Evolutionary conservation across 169 alveolate genomes (phyloP), one percentile per base, ranked within the genome.

Genomic region (Plasmodium fragile): DNA sequence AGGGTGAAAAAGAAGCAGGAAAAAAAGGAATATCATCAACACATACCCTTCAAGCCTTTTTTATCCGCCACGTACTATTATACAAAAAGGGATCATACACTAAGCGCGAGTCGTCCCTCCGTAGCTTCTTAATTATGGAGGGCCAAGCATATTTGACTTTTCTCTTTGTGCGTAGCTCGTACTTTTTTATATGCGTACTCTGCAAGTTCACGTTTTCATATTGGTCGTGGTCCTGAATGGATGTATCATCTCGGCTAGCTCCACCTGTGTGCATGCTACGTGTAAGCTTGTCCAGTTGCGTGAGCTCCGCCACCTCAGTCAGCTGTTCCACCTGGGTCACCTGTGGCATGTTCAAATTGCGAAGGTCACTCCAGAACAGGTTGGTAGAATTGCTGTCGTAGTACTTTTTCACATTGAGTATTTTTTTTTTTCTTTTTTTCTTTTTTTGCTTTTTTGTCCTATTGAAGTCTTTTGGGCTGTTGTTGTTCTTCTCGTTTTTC

Each of bases 81-180:
- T 89, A 89, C 30, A 59, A 55, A 79, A 89, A 89, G 13, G 94
- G 94, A 43, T 89, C 94, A 43, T 78, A 89, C 41, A 89, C 81
- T 34, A 41, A 79, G 32, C 94, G 30, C 36, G 90, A 77, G 18
- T 87, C 81, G 71, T 89, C 94, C 55, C 94, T 49, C 78, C 94
- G 28, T 79, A 89, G 81, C 55, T 89, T 89, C 52, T 79, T 89
- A 78, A 78, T 41, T 78, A 89, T 45, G n/a, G 94, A 36, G 0
- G 94, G 94, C 52, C 80, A 79, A 25, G 70, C 81, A 59, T 89
- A 89, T 28, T 34, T 89, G 39, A 89, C 81, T 79, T 59, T 89
- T 89, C 75, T 36, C 18, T 89, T 55, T 30, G 78, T 70, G 52
- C 94, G 65, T 39, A 89, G 53, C n/a, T 89, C 90, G 70, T 89